Base-by-base conservation (phyloP, 306 rosid species). In the Dryas drummondii region DNA sequence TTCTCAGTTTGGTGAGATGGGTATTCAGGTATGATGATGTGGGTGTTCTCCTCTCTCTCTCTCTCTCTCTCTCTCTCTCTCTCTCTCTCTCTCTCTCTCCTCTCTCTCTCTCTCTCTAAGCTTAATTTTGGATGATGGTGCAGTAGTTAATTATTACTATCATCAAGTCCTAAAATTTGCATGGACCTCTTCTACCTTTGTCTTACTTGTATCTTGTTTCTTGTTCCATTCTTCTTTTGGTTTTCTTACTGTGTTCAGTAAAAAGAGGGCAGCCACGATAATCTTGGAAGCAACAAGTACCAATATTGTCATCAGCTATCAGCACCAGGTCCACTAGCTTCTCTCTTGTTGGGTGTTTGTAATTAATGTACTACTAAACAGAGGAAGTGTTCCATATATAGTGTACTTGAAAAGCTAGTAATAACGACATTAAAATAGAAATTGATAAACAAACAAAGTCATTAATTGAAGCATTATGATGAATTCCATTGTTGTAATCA, bases 111-210 rank as follows among this genome's bases (percentile, higher is more conserved):
- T 15, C 52, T 40, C 58, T 14, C 26, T 13, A n/a, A 62, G 41
- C 40, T 66, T 42, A n/a, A 15, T 56, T 49, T 47, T 40, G 9
- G 5, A 44, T 71, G 52, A 44, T 7, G 50, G 52, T 70, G 61
- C 4, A 83, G 77, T 79, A 78, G 83, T 86, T 85, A 88, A 73
- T 89, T 68, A 73, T 80, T 81, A 74, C 84, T 64, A 65, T 87
- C 91, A 85, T 10, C 47, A 19, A 44, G 64, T 55, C 37, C 81
- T 84, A 26, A 72, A 81, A 74, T 75, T 71, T 79, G 81, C 81
- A 76, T 80, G 84, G 76, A 79, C 48, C 53, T 55, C 37, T 9
- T 49, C 16, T 9, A 71, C 69, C 85, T 82, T 90, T 81, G 84
- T 79, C 27, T 78, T 83, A 65, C 76, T 67, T 70, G 60, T 56